Conservation (phyloP, 257 asterid genomes). For the Cruciata laevipes region DNA sequence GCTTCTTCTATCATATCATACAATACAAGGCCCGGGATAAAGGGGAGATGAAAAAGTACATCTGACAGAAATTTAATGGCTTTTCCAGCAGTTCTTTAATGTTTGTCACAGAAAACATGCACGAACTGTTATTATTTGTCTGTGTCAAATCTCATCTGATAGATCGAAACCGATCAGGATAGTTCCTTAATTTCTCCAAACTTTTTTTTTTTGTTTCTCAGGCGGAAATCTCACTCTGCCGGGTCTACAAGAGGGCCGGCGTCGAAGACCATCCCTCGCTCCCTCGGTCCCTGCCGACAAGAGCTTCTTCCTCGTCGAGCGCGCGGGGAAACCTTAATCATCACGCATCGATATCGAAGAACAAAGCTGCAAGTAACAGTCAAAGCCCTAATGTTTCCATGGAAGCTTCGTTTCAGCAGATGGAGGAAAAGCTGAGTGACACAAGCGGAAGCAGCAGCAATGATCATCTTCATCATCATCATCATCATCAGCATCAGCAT, state of each 20-base stretch:
- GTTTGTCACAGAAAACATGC: slow-evolving; percentile 12
- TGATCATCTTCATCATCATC: slow-evolving; percentile 17
- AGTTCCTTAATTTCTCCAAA: background rate
- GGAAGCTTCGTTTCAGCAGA: slow-evolving; percentile 11
- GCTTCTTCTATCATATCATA: background rate
- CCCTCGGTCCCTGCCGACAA: slow-evolving; percentile 54
- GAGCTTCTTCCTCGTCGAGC: slow-evolving; percentile 27
- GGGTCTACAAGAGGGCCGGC: slow-evolving; percentile 88
- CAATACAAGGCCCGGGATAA: slow-evolving; percentile 6
- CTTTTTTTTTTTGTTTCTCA: too few species aligned
- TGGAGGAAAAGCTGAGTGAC: slow-evolving; percentile 34
- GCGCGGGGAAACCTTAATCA: slow-evolving; percentile 12
- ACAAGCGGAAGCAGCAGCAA: slow-evolving; percentile 52
- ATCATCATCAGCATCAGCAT: background rate
- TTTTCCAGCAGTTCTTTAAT: slow-evolving; percentile 1
- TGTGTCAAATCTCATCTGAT: slow-evolving; percentile 2
- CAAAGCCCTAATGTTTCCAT: slow-evolving; percentile 2
- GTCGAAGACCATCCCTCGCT: slow-evolving; percentile 83
- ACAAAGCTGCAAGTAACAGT: background rate
- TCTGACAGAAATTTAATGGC: slow-evolving; percentile 18
- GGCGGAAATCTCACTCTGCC: slow-evolving; percentile 94
- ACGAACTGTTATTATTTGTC: slow-evolving; percentile 1
- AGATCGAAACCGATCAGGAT: background rate
- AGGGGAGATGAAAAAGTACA: slow-evolving; percentile 7
- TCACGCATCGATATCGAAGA: background rate